A percentile compares a stretch with the other conserved stretches of the same genome.
phyloP scores from a whole-genome alignment of 148 eudicot genomes.

The Agrostemma githago region DNA sequence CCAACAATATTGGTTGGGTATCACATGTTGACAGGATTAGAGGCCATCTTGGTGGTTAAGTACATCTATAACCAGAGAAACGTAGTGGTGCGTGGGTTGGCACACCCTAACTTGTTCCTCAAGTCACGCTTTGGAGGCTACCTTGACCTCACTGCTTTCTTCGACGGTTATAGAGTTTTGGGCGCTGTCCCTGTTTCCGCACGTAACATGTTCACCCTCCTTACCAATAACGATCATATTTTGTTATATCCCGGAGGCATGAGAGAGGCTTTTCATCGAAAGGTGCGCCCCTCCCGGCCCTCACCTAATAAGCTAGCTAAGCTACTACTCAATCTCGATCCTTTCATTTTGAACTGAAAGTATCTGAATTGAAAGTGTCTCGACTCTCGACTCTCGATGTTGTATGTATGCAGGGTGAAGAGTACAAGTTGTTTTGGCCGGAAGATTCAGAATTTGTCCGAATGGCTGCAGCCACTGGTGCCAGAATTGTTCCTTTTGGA shows the following conservation, averaged over 20 bases:
- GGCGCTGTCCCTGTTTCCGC: conserved; percentile 75
- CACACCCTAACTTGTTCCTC: conserved; percentile 61
- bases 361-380: too few species aligned
- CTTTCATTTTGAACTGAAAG: too few species aligned
- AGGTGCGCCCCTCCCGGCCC: too few species aligned
- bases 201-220: conserved; percentile 41
- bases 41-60: conserved; percentile 38
- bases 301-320: too few species aligned
- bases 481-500: conserved; percentile 74
- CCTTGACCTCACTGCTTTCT: conserved; percentile 32
- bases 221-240: conserved; percentile 52
- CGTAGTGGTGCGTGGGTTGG: conserved; percentile 53
- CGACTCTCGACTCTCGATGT: too few species aligned
- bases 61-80: conserved; percentile 36
- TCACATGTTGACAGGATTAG: conserved; percentile 66
- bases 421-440: conserved; percentile 70
- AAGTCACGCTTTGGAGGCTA: conserved; percentile 32
- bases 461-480: conserved; percentile 79
- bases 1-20: conserved; percentile 71
- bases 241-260: conserved; percentile 71
- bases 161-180: conserved; percentile 37
- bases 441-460: conserved; percentile 64
- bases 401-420: conserved; percentile 53
- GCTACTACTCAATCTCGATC: too few species aligned
- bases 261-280: conserved; percentile 74